Evolutionary conservation across 495 filamentous ascomycete genomes (phyloP), one percentile per base, ranked within the genome.

Genomic region (Oidiodendron maius): DNA sequence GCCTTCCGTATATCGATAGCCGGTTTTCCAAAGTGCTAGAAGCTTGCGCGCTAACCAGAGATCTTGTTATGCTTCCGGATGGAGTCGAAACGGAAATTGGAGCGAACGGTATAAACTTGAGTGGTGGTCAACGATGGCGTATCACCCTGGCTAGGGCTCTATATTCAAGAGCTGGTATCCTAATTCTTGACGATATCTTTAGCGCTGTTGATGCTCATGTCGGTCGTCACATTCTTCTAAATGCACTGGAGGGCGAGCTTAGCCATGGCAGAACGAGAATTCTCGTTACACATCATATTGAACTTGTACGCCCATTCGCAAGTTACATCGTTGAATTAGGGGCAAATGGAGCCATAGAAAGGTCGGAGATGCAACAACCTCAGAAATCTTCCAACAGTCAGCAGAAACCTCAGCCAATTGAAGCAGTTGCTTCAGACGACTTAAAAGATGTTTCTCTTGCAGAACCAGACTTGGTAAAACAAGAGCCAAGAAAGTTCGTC

Each of bases 221-320:
- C 6, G 35, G 67, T 73, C 36, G 56, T 81, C 9, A 56, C 79
- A 18, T 62, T 83, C 8, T 58, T 83, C 2, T 80, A 82, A 44
- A 77, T 86, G 52, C 65, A 79, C 4, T 68, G 87, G 21, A 82
- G 72, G 45, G 79, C 76, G 3, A 65, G 85, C 11, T 82, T 86
- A 56, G 62, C 70, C 0, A 66, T 71, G 9, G 84, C 82, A 0
- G 80, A 82, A 53, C 70, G 78, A 5, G 24, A 23, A 26, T 44
- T 6, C 8, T 20, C 8, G 10, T 10, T 2, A n/a, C 40, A 20
- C 9, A 51, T 46, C 64, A 12, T 46, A 12, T 5, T 5, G 26
- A 12, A 30, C 26, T 30, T 30, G 26, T 30, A 5, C 12, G 5
- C 5, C 12, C 26, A 5, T 5, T 5, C 26, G 26, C 26, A 30